These are phyloP conservation scores for Brettanomyces naardenensis DNA, from an alignment of 805 yeast species.

Conservation along the genomic window DNA sequence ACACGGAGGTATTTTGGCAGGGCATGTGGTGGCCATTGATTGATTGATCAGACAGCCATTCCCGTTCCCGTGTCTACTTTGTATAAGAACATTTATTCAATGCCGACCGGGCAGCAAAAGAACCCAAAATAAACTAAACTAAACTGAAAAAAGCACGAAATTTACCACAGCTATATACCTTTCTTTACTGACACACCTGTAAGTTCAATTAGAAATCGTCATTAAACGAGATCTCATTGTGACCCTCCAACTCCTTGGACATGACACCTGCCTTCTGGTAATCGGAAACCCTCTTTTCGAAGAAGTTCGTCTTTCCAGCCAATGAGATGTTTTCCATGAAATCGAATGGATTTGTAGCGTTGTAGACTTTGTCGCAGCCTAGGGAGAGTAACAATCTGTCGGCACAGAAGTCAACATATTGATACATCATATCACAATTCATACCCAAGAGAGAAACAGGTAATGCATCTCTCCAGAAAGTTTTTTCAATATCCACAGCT, in stretches of 20 bases:
- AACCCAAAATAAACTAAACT: no score
- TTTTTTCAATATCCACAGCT: conserved; percentile 92
- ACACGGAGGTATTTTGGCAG: no score
- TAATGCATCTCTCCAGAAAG: conserved; percentile 89
- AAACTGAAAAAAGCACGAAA: no score
- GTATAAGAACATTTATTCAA: no score
- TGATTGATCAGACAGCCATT: no score
- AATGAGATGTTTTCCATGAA: conserved; percentile 98
- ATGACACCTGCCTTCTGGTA: conserved; percentile 99
- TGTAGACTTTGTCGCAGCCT: conserved; percentile 85
- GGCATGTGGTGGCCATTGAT: no score
- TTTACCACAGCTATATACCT: no score
- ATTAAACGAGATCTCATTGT: conserved; percentile 70
- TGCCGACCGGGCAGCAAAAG: no score
- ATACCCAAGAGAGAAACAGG: conserved; percentile 92
- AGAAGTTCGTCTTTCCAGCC: conserved; percentile 98
- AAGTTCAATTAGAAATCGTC: conserved; percentile 89
- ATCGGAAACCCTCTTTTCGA: conserved; percentile 97
- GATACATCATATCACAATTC: conserved; percentile 92
- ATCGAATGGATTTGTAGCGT: conserved; percentile 90
- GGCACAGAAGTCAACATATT: conserved; percentile 95
- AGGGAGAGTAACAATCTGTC: conserved; percentile 88
- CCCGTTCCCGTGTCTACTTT: no score
- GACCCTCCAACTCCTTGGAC: conserved; percentile 52
- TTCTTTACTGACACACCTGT: no score